Conservation (phyloP, 805 yeast genomes). For the Starmerella etchellsii region DNA sequence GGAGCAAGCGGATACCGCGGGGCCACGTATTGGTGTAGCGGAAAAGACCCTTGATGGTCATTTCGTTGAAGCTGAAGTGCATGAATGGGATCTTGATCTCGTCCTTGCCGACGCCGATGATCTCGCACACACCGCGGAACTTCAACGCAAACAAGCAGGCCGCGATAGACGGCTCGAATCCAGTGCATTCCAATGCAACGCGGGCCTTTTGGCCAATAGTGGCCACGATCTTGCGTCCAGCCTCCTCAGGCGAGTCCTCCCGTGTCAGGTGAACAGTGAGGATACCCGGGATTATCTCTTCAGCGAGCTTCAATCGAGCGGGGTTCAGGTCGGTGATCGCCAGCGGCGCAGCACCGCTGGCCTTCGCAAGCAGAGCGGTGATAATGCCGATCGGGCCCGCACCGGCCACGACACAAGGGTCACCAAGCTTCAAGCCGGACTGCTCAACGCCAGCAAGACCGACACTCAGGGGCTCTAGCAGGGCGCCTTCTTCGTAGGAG, state of each 20-base stretch:
- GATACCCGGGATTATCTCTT: slow-evolving; percentile 35
- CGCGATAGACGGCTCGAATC: slow-evolving; percentile 37
- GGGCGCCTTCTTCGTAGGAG: slow-evolving; percentile 42
- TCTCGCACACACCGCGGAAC: slow-evolving; percentile 36
- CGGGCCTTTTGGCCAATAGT: slow-evolving; percentile 37
- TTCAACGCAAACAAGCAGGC: slow-evolving; percentile 36
- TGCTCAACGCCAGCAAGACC: slow-evolving; percentile 41
- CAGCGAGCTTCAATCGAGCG: slow-evolving; percentile 37
- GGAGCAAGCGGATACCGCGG: slow-evolving; percentile 38
- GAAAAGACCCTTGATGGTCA: slow-evolving; percentile 39
- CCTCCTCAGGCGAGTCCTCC: slow-evolving; percentile 30
- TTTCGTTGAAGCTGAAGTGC: slow-evolving; percentile 42
- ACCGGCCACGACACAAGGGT: slow-evolving; percentile 38
- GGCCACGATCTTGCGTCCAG: slow-evolving; percentile 22
- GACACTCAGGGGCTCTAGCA: slow-evolving; percentile 44
- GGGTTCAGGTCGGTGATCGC: slow-evolving; percentile 38
- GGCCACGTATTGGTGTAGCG: slow-evolving; percentile 49
- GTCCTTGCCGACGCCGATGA: slow-evolving; percentile 42
- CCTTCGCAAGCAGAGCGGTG: slow-evolving; percentile 36
- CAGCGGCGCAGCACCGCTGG: slow-evolving; percentile 42
- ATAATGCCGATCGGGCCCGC: slow-evolving; percentile 51
- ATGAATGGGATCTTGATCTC: slow-evolving; percentile 41
- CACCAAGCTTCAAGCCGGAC: slow-evolving; percentile 38
- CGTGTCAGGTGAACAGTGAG: slow-evolving; percentile 34
- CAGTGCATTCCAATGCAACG: slow-evolving; percentile 42